These are phyloP conservation scores for Oenanthe javanica DNA, from an alignment of 140 eudicot genomes.

Conservation along the genomic window DNA sequence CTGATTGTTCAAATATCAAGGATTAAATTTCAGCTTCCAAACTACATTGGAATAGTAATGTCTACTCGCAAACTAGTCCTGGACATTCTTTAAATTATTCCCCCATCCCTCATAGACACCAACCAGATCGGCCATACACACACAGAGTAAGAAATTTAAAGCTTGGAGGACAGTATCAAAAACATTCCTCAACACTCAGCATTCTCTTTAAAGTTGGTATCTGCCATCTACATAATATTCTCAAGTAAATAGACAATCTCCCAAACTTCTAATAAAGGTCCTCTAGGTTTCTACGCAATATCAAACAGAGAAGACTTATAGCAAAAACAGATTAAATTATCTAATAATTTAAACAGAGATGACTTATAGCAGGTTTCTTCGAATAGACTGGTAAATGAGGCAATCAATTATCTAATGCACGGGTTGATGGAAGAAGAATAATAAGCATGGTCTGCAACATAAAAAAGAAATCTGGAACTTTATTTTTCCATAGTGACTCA, in stretches of 20 bases:
- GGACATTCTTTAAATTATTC: not conserved
- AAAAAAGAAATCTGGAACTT: not conserved
- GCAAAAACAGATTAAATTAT: not conserved
- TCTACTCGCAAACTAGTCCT: not conserved
- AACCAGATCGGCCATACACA: not conserved
- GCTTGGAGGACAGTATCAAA: not conserved
- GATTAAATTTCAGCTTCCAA: not conserved
- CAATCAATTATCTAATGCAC: not conserved
- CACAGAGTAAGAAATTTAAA: not conserved
- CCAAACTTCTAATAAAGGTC: not conserved
- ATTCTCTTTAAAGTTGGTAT: not conserved
- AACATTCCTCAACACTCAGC: not conserved
- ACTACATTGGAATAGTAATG: not conserved
- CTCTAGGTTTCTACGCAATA: not conserved
- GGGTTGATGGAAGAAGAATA: not conserved
- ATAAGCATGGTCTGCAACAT: not conserved
- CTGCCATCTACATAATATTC: not conserved
- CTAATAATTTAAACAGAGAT: not conserved
- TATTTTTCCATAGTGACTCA: constrained; percentile 34
- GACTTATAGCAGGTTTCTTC: not conserved
- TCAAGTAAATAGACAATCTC: not conserved
- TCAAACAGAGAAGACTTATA: not conserved
- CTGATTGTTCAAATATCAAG: not conserved
- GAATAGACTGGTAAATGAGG: not conserved
- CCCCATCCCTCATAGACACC: not conserved